Percentiles rank a stretch among this genome's conserved stretches.
These are phyloP conservation scores for Tricharina praecox DNA, from an alignment of 495 filamentous ascomycete genomes.

Conservation along the genomic window DNA sequence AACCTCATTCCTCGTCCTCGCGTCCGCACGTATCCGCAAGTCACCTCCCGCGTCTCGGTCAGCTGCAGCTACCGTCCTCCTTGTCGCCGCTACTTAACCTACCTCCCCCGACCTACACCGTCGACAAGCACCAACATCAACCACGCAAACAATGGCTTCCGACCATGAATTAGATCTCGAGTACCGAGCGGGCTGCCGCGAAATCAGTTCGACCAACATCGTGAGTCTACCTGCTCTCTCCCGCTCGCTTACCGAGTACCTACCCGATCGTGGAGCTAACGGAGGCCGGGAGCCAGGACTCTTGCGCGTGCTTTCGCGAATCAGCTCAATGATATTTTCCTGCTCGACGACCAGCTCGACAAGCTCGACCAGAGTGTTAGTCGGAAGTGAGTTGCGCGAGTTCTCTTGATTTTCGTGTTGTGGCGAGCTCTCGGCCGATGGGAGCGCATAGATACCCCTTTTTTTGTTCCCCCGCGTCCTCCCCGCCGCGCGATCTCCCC, in stretches of 20 bases:
- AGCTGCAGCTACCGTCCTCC: conserved; percentile 3
- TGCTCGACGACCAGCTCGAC: conserved; percentile 61
- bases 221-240: not conserved
- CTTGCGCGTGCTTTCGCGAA: conserved; percentile 75
- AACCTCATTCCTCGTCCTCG: too few relatives aligned
- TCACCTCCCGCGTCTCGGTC: too few relatives aligned
- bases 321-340: conserved; percentile 75
- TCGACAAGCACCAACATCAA: not conserved
- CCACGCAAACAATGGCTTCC: not conserved
- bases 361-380: conserved; percentile 61
- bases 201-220: not conserved
- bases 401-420: too few relatives aligned
- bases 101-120: not conserved
- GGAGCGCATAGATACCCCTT: not conserved
- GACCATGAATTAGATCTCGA: conserved; percentile 1
- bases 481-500: not conserved
- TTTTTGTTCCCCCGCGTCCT: not conserved
- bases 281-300: conserved; percentile 40
- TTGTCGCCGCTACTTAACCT: not conserved
- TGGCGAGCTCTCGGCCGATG: not conserved
- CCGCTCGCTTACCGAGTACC: not conserved
- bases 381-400: conserved; percentile 52
- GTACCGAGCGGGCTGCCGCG: not conserved
- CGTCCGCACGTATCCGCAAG: too few relatives aligned
- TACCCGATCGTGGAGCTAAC: too few relatives aligned